Evolutionary conservation across 371 early-diverging fungal species (phyloP), one percentile per base, ranked within the genome.

Genomic region (Caulochytrium protostelioides): DNA sequence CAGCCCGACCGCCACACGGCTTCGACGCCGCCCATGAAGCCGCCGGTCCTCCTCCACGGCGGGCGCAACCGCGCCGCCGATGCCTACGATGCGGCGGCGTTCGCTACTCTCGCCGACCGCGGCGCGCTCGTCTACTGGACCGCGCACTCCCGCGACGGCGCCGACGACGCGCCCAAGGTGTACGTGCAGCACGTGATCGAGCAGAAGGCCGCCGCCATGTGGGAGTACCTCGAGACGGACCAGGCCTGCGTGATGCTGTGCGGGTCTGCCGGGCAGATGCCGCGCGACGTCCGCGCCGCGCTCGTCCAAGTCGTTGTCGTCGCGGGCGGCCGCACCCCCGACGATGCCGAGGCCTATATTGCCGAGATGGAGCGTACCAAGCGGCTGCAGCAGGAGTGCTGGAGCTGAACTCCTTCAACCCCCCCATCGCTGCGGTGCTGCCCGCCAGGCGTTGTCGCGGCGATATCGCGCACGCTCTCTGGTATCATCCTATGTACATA

Each of bases 321-420:
- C 18, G 49, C 70, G 19, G 79, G 75, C 0, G 43, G 45, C 1
- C 39, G 76, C 50, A 34, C 54, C 30, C 54, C 56, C 0, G 65
- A 59, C 14, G 64, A 72, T 24, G 81, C 85, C 3, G 52, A 55
- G 9, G 47, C 24, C 6, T 77, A 72, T 34, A 49, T 83, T 31
- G 50, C 24, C 9, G 30, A 34, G 4, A 59, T 85, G 64, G 67
- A 59, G 38, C 74, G 68, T 38, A 49, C 58, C 3, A 60, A 75
- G 8, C 56, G 80, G 39, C 83, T 74, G 46, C 83, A 83, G 55
- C 75, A 81, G 41, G 90, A 90, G 38, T 80, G 82, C 38, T 89
- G 85, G 85, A 50, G 60, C 35, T 72, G 44, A 46, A 5, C 2
- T 7, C 23, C 19, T 12, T 22, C 13, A 22, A 8, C 22, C 19